Evolutionary conservation across 768 basidiomycete species (phyloP), one percentile per base, ranked within the genome.

Genomic region (Lactarius sanguifluus): DNA sequence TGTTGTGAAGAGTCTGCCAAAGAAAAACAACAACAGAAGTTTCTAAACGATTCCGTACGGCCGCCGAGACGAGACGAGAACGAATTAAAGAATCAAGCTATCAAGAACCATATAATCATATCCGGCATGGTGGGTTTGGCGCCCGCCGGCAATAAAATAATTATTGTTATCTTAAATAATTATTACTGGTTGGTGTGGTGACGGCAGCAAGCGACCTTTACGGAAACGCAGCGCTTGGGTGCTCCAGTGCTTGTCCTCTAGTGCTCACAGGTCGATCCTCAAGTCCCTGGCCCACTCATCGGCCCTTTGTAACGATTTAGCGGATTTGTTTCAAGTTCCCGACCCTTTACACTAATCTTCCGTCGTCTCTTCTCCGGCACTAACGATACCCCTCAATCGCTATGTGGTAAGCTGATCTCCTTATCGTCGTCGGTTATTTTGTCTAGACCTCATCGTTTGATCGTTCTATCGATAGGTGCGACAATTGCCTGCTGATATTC

Each of bases 401-500:
- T 64, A 67, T 67, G 66, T 67, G 66, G 66, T 67, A 60, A 64
- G 57, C 58, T 25, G 54, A 65, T 65, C 64, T 67, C 38, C 23
- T 36, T 36, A 36, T 30, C 56, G 18, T 30, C 30, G 34, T 54
- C 54, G 20, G 41, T 57, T 41, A 25, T 20, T 66, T 55, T 28
- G 57, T 55, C 25, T 62, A 41, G n/a, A 20, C 57, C 36, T 40
- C 36, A 45, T 56, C 57, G 40, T 28, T 36, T 28, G 8, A 52
- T 67, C 56, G 28, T 45, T 64, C 32, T 59, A 30, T 56, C 63
- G 40, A 57, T 67, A 90, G 88, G 89, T 91, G 89, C 80, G 89
- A 90, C 79, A 90, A 90, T 77, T 91, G 88, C 78, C 79, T 89
- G 65, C 83, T 91, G 65, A 78, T 90, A 66, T 79, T 91, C 66